Evolutionary conservation across 305 asterid species (phyloP).

Genomic region (Fraxinus greggii): DNA sequence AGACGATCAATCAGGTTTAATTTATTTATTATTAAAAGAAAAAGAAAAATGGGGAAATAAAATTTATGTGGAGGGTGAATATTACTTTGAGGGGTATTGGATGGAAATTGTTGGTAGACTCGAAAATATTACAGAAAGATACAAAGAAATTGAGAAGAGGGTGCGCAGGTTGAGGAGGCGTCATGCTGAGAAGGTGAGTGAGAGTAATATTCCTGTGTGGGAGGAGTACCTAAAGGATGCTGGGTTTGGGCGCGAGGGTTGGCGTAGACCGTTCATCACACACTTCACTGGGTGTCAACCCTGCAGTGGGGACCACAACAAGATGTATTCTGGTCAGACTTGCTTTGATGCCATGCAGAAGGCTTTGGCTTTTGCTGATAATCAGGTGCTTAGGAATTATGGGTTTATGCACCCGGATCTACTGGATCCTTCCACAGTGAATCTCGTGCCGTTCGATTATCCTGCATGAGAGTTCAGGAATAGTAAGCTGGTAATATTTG

Average conservation of each 20-base stretch:
- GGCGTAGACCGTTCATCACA: conserved; percentile 91
- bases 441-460: conserved; percentile 68
- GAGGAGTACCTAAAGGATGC: conserved; percentile 67
- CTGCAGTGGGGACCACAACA: conserved; percentile 83
- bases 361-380: conserved; percentile 83
- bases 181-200: conserved; percentile 80
- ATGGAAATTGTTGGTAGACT: conserved; percentile 64
- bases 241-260: conserved; percentile 62
- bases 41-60: conserved; percentile 66
- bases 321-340: conserved; percentile 70
- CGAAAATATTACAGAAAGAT: conserved; percentile 54
- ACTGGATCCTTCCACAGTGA: conserved; percentile 62
- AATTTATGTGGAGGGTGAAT: conserved; percentile 62
- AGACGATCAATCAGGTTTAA: conserved; percentile 83
- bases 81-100: conserved; percentile 92
- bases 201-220: conserved; percentile 53
- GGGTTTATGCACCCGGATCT: conserved; percentile 68
- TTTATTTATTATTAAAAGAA: conserved; percentile 57
- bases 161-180: conserved; percentile 53
- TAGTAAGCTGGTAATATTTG: neutral
- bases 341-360: conserved; percentile 76
- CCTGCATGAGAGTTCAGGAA: conserved; percentile 45
- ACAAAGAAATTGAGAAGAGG: conserved; percentile 45
- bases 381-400: conserved; percentile 80
- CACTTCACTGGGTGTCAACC: conserved; percentile 99